Evolutionary conservation across 768 basidiomycete genomes (phyloP), one percentile per base, ranked within the genome.

Genomic region (Psilocybe sp.): DNA sequence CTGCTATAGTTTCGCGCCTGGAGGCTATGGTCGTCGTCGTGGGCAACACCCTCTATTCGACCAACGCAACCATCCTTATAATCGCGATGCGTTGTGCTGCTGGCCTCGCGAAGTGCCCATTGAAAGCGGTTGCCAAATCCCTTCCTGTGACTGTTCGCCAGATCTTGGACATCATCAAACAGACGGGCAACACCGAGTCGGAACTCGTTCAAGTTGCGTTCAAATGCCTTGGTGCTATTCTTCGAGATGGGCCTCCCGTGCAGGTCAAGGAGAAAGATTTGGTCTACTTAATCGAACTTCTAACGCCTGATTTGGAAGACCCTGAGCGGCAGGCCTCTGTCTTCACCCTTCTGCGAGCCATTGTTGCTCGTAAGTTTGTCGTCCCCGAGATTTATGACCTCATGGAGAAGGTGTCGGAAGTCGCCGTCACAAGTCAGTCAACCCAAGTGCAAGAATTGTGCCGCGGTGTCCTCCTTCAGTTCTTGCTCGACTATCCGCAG

Each of bases 361-460:
- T 98, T 57, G 85, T 98, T 13, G 79, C 87, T 5, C 84, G 95
- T 31, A 92, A 90, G 62, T 89, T 98, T 54, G 85, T 98, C 31
- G 91, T 96, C 0, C 92, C 92, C 0, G 97, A 98, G 67, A 87
- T 99, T 44, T 99, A 99, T 70, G 95, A 98, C 65, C 70, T 95
- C 33, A 98, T 99, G 95, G 91, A 92, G 52, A 84, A 85, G 51
- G 85, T 98, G 16, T 85, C 92, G 3, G 87, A 92, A 56, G 82
- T 96, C 58, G 85, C 97, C 77, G 92, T 99, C 36, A 95, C 93
- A 11, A 94, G 81, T 57, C 96, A 98, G 66, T 93, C 95, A 2
- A 67, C 83, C 0, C 86, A 89, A 58, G 92, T 96, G 7, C 95
- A 95, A 63, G 94, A 97, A 64, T 81, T 90, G 8, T 96, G 92